Evolutionary conservation across 2,329 filamentous ascomycete species (phyloP).

Genomic region (Trichoderma lentiforme): DNA sequence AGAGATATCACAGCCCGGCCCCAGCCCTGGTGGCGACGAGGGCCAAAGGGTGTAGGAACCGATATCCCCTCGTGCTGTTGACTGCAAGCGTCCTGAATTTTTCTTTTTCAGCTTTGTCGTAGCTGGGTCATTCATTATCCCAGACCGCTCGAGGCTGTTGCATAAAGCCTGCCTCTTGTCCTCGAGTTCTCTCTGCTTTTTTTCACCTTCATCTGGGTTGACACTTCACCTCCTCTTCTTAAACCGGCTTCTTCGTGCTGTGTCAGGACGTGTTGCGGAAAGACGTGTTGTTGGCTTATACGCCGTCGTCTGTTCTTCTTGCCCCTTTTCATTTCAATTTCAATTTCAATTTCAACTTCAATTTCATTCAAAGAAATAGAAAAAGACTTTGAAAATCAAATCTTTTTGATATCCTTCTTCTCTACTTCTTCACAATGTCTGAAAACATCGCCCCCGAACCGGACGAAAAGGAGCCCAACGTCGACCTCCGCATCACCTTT

Average conservation of each 20-base stretch:
- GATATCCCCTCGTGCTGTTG: neutral
- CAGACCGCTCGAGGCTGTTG: neutral
- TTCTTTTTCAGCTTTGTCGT: neutral
- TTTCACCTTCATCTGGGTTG: neutral
- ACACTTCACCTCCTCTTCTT: neutral
- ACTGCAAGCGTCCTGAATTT: neutral
- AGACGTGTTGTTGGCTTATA: neutral
- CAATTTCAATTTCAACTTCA: neutral
- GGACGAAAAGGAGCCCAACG: slow-evolving; percentile 25
- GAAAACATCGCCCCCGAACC: slow-evolving; percentile 22
- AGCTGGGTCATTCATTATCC: neutral
- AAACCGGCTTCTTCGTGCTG: neutral
- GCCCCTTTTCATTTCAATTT: neutral
- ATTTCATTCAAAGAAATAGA: neutral
- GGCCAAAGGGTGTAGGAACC: slow-evolving; percentile 4
- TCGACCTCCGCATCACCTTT: slow-evolving; percentile 28
- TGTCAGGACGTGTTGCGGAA: neutral
- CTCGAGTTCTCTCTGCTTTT: neutral
- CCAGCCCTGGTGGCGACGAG: slow-evolving; percentile 4
- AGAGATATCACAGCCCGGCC: neutral
- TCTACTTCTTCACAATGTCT: slow-evolving; percentile 20
- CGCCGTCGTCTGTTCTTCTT: neutral
- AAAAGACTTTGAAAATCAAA: slow-evolving; percentile 5
- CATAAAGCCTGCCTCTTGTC: slow-evolving; percentile 5
- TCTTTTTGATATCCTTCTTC: neutral